Percentiles rank a stretch among this genome's conserved stretches.
Evolutionary conservation across 1,139 yeast genomes (phyloP).

Genomic region (Candida neerlandica): DNA sequence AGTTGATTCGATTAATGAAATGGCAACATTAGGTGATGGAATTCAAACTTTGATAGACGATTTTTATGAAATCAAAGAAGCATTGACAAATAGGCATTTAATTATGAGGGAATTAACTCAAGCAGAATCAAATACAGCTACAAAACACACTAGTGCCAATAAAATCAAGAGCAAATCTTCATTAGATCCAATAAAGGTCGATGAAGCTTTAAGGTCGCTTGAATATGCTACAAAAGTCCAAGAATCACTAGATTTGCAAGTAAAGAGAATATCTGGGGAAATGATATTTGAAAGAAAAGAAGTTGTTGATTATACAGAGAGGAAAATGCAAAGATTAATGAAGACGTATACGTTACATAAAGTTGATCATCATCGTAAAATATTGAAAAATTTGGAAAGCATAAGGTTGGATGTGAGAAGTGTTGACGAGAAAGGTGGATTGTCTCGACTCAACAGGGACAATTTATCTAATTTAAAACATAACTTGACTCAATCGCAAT

Average conservation of each 20-base stretch:
- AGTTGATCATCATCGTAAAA: conserved; percentile 85
- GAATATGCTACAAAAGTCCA: conserved; percentile 83
- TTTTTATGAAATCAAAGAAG: conserved; percentile 87
- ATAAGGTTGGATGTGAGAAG: conserved; percentile 74
- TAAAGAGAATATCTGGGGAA: conserved; percentile 81
- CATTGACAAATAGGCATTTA: conserved; percentile 87
- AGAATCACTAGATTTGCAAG: conserved; percentile 71
- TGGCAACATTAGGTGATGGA: conserved; percentile 80
- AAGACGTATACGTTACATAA: conserved; percentile 66
- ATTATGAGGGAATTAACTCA: conserved; percentile 84
- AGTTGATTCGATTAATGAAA: conserved; percentile 70
- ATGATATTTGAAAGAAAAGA: conserved; percentile 74
- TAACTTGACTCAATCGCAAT: conserved; percentile 52
- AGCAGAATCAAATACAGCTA: conserved; percentile 74
- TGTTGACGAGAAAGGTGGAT: conserved; percentile 79
- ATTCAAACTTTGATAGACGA: conserved; percentile 66
- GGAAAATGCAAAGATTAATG: conserved; percentile 54
- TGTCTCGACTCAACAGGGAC: conserved; percentile 82
- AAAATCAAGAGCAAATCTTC: conserved; percentile 74
- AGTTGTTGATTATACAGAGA: conserved; percentile 57
- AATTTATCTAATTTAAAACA: conserved; percentile 50
- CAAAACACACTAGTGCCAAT: conserved; percentile 73
- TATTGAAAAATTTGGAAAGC: conserved; percentile 73
- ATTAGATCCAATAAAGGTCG: conserved; percentile 85
- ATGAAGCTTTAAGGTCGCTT: conserved; percentile 79